Evolutionary conservation across 768 basidiomycete species (phyloP).

Genomic region (Saitozyma podzolica): DNA sequence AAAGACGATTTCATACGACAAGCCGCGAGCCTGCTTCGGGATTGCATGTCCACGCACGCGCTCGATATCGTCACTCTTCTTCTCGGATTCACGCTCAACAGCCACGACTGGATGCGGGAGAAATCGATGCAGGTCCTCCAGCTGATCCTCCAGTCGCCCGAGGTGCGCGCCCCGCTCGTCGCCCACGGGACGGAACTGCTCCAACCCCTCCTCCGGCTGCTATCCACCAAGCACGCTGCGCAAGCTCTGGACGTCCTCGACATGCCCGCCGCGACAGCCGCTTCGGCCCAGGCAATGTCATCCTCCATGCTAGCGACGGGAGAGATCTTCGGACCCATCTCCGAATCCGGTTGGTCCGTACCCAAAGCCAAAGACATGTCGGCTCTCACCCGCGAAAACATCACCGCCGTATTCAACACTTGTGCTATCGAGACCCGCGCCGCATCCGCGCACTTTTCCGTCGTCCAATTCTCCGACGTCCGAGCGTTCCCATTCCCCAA

Average conservation of each 20-base stretch:
- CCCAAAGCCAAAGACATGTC: conserved; percentile 66
- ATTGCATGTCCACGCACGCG: conserved; percentile 71
- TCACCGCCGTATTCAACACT: conserved; percentile 82
- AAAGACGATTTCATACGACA: conserved; percentile 92
- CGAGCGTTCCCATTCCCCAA: conserved; percentile 49
- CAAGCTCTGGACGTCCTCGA: conserved; percentile 92
- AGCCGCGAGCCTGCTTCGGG: conserved; percentile 78
- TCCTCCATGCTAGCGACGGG: conserved; percentile 57
- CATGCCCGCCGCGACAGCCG: conserved; percentile 61
- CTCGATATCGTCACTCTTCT: conserved; percentile 79
- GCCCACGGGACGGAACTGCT: conserved; percentile 79
- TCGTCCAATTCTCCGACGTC: conserved; percentile 46
- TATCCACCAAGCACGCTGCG: conserved; percentile 81
- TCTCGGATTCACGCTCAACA: conserved; percentile 82
- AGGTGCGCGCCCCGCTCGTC: conserved; percentile 71
- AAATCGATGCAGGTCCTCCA: conserved; percentile 86
- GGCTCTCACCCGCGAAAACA: conserved; percentile 69
- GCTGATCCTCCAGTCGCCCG: conserved; percentile 79
- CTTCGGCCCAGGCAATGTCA: conserved; percentile 5
- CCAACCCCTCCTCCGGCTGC: conserved; percentile 82
- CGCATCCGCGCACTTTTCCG: conserved; percentile 63
- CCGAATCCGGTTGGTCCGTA: conserved; percentile 84
- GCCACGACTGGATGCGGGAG: conserved; percentile 74
- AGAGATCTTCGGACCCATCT: conserved; percentile 72
- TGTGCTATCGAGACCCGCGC: conserved; percentile 68